Conservation (phyloP, 495 filamentous ascomycete species). For the Glutinoglossum americanum region DNA sequence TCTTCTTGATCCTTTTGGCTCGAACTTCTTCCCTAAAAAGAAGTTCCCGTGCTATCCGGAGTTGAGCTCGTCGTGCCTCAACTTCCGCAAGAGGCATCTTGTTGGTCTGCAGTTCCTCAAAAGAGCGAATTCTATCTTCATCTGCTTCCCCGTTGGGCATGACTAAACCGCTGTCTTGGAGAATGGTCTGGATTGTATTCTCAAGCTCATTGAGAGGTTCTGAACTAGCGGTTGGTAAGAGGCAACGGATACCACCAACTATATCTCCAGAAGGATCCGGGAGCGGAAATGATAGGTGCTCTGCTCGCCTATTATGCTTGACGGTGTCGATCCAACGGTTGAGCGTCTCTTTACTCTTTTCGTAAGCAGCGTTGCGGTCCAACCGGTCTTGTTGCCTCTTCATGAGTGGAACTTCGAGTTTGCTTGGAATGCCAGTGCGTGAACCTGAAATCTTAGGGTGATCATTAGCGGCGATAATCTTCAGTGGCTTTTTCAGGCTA, state of each 20-base stretch:
- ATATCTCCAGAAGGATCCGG: conserved; percentile 38
- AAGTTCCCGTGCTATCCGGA: conserved; percentile 61
- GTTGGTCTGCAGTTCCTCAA: conserved; percentile 46
- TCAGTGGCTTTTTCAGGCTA: conserved; percentile 55
- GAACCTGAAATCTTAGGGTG: conserved; percentile 26
- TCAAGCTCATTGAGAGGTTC: conserved; percentile 63
- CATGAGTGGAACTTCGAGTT: conserved; percentile 64
- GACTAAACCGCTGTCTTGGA: conserved; percentile 67
- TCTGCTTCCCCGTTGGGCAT: conserved; percentile 32
- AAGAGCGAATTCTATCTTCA: conserved; percentile 41
- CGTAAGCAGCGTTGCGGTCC: conserved; percentile 65
- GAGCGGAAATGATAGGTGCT: conserved; percentile 80
- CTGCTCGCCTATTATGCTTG: conserved; percentile 76
- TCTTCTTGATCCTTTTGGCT: conserved; percentile 88
- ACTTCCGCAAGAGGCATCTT: conserved; percentile 50
- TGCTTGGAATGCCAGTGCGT: conserved; percentile 35
- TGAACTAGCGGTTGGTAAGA: conserved; percentile 31
- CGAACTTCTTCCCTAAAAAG: conserved; percentile 79
- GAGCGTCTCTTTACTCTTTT: conserved; percentile 78
- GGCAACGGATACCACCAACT: conserved; percentile 24
- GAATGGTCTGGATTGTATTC: conserved; percentile 59
- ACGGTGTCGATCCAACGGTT: conserved; percentile 87
- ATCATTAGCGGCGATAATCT: conserved; percentile 34
- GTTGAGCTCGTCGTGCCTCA: conserved; percentile 46
- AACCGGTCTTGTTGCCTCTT: conserved; percentile 79